Percentiles rank a stretch among this genome's conserved stretches.
Evolutionary conservation across 2,329 filamentous ascomycete genomes (phyloP).

Genomic region (Colletotrichum shisoi): DNA sequence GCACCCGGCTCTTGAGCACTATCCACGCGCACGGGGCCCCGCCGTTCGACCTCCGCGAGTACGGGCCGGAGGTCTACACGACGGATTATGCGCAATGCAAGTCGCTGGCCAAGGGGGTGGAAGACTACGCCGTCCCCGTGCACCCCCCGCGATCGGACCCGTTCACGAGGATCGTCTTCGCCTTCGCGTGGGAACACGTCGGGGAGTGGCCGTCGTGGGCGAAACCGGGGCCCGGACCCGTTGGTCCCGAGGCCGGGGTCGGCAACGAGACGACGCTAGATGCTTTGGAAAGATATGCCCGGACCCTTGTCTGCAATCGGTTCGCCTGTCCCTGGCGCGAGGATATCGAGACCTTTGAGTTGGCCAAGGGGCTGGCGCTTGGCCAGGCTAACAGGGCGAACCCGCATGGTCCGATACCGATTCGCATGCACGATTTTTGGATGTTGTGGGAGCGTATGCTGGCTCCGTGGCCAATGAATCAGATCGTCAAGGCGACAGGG

Average conservation of each 20-base stretch:
- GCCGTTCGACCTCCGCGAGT: slow-evolving; percentile 12
- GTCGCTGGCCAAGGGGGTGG: slow-evolving; percentile 1
- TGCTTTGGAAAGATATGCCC: slow-evolving; percentile 16
- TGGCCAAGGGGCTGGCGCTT: neutral
- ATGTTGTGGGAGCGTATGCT: slow-evolving; percentile 22
- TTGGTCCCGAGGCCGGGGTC: neutral
- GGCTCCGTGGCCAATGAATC: slow-evolving; percentile 22
- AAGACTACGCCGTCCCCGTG: neutral
- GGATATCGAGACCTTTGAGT: slow-evolving; percentile 7
- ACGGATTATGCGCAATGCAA: neutral
- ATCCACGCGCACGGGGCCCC: slow-evolving; percentile 4
- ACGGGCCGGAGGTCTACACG: slow-evolving; percentile 3
- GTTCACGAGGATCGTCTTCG: slow-evolving; percentile 12
- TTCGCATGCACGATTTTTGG: slow-evolving; percentile 9
- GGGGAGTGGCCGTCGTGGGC: slow-evolving; percentile 8
- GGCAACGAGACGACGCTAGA: neutral
- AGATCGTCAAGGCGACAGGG: slow-evolving; percentile 21
- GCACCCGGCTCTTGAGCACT: slow-evolving; percentile 10
- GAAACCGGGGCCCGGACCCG: neutral
- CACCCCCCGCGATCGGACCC: neutral
- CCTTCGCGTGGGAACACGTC: slow-evolving; percentile 11
- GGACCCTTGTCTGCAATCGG: slow-evolving; percentile 13
- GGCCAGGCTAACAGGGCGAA: slow-evolving; percentile 14
- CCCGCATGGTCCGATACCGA: slow-evolving; percentile 18
- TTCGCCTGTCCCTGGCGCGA: slow-evolving; percentile 11